Conservation (phyloP, 768 basidiomycete genomes). For the Russula sp. region DNA sequence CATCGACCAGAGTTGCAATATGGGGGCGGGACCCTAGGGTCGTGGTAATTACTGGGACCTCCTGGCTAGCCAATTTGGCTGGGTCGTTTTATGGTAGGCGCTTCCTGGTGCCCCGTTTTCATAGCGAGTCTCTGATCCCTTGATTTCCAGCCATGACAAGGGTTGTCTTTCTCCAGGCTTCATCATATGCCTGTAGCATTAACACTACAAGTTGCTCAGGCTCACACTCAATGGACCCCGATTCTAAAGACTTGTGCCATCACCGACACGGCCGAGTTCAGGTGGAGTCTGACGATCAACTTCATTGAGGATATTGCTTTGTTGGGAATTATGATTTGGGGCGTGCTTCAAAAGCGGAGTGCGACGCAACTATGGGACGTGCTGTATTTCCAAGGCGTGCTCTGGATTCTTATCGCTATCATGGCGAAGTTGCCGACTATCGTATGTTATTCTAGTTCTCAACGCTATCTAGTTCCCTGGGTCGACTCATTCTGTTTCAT, state of each 20-base stretch:
- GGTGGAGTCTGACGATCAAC: constrained; percentile 17
- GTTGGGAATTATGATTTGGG: constrained; percentile 13
- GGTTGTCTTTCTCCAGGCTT: neutral
- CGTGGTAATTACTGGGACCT: neutral
- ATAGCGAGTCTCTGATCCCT: neutral
- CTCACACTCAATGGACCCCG: constrained; percentile 1
- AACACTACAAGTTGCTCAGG: constrained; percentile 6
- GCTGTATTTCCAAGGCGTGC: constrained; percentile 18
- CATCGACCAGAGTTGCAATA: constrained; percentile 15
- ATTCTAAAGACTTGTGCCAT: neutral
- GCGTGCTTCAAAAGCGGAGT: constrained; percentile 18
- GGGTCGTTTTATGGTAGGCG: neutral
- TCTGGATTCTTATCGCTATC: constrained; percentile 10
- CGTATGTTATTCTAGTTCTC: neutral
- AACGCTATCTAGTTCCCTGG: neutral
- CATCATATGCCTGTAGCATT: neutral
- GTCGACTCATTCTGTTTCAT: neutral
- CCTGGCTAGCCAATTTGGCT: constrained; percentile 9
- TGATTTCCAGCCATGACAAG: constrained; percentile 1
- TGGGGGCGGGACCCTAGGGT: constrained; percentile 11
- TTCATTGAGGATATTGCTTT: constrained; percentile 7
- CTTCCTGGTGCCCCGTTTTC: neutral
- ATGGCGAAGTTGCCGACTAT: constrained; percentile 13
- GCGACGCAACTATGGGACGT: constrained; percentile 17
- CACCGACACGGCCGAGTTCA: neutral